phyloP scores from a whole-genome alignment of 1,284 basidiomycete species.

The Tetrapyrgos nigripes region DNA sequence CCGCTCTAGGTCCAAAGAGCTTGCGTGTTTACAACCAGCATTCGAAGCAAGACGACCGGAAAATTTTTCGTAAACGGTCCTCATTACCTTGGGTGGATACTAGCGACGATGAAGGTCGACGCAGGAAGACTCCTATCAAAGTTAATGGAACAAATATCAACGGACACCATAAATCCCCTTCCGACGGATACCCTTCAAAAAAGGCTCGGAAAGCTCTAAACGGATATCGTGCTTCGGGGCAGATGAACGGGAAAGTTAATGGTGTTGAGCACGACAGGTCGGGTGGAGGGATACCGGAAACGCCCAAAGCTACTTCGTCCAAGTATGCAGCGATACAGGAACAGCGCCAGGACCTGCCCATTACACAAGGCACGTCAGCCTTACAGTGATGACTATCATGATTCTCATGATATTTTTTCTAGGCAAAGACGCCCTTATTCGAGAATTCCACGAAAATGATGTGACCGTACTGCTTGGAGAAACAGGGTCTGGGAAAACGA shows the following conservation, averaged over 20 bases:
- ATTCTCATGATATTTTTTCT: conserved; percentile 16
- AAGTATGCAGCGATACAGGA: conserved; percentile 49
- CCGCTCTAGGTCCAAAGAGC: too few relatives aligned
- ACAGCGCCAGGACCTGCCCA: conserved; percentile 76
- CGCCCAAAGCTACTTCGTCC: conserved; percentile 5
- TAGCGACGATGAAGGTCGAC: conserved; percentile 39
- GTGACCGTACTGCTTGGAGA: conserved; percentile 94
- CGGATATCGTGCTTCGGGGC: conserved; percentile 14
- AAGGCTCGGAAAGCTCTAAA: conserved; percentile 25
- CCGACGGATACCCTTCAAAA: conserved; percentile 24
- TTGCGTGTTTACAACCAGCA: not conserved
- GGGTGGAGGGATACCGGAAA: not conserved
- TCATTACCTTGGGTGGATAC: conserved; percentile 38
- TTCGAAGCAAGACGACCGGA: not conserved
- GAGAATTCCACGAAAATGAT: conserved; percentile 80
- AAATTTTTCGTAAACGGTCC: conserved; percentile 10
- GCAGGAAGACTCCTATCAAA: conserved; percentile 31
- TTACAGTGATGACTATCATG: not conserved
- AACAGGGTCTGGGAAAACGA: conserved; percentile 98
- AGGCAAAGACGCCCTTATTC: conserved; percentile 81
- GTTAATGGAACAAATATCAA: conserved; percentile 27
- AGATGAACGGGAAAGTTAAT: conserved; percentile 18
- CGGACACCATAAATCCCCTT: conserved; percentile 23
- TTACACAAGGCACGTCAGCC: conserved; percentile 76
- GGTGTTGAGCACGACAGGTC: conserved; percentile 20